These are phyloP conservation scores for Mucor plumbeus DNA, from an alignment of 371 early-diverging fungal species.

Conservation along the genomic window DNA sequence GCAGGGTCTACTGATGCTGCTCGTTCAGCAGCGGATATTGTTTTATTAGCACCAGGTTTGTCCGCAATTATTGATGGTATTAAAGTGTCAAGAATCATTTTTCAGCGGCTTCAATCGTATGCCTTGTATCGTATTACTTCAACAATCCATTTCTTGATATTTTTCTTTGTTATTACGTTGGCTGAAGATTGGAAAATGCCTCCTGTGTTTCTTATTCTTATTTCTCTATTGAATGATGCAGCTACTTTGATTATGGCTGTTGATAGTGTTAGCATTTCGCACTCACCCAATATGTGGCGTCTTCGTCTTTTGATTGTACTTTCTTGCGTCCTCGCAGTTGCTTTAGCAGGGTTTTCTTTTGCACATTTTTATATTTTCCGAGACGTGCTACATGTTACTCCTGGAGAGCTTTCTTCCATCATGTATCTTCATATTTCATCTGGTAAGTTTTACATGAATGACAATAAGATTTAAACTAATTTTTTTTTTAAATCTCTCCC, in stretches of 20 bases:
- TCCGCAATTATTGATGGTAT: constrained; percentile 91
- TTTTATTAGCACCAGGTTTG: constrained; percentile 86
- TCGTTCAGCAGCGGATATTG: constrained; percentile 93
- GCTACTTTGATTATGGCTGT: constrained; percentile 92
- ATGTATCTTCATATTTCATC: constrained; percentile 94
- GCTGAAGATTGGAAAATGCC: constrained; percentile 85
- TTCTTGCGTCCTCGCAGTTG: constrained; percentile 75
- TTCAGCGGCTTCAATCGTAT: constrained; percentile 91
- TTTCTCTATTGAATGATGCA: constrained; percentile 87
- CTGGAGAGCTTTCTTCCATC: constrained; percentile 68
- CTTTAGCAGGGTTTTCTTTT: constrained; percentile 79
- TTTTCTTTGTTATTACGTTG: constrained; percentile 89
- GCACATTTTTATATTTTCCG: constrained; percentile 81
- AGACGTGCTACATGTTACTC: constrained; percentile 56
- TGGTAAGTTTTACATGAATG: constrained; percentile 34
- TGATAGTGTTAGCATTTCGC: constrained; percentile 86
- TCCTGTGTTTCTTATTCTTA: constrained; percentile 82
- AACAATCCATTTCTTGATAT: constrained; percentile 89
- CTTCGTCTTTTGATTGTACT: constrained; percentile 83
- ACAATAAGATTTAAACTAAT: background rate
- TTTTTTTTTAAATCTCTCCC: no score
- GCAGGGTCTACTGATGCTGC: constrained; percentile 93
- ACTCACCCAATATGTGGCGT: constrained; percentile 87
- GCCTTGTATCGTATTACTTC: constrained; percentile 92
- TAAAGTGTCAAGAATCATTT: constrained; percentile 83